Percentiles rank a stretch among this genome's conserved stretches.
phyloP scores from a whole-genome alignment of 352 stramenopile genomes.

The Plasmopara viticola region DNA sequence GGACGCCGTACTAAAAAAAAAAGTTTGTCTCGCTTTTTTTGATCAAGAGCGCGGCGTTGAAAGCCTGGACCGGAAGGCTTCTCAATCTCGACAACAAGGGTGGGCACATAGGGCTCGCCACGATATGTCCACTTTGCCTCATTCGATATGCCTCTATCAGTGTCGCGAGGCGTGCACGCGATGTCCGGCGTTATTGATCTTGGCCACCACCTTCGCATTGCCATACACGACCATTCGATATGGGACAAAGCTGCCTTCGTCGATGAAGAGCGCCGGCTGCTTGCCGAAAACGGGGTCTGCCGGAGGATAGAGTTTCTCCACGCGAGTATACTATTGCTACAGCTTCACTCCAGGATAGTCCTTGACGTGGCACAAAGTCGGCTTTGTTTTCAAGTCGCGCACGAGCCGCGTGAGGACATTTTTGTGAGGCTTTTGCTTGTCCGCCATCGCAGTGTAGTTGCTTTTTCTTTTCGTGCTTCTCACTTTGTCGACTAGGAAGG shows the following conservation, averaged over 20 bases:
- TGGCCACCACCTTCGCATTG: constrained; percentile 1
- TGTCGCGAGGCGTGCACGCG: not conserved
- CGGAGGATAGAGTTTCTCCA: constrained; percentile 13
- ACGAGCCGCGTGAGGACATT: constrained; percentile 6
- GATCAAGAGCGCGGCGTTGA: constrained; percentile 5
- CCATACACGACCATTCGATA: constrained; percentile 13
- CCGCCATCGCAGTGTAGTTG: not conserved
- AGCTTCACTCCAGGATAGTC: constrained; percentile 8
- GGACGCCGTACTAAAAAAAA: constrained; percentile 9
- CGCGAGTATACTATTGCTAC: constrained; percentile 17
- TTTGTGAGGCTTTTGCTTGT: not conserved
- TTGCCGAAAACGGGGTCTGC: constrained; percentile 16
- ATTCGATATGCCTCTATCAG: not conserved
- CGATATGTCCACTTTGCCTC: constrained; percentile 12
- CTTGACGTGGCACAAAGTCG: constrained; percentile 16
- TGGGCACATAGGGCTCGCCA: constrained; percentile 18
- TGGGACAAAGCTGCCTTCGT: constrained; percentile 14
- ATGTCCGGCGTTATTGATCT: constrained; percentile 8
- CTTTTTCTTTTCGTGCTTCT: no score
- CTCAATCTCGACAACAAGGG: constrained; percentile 4
- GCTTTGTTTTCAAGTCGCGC: constrained; percentile 21
- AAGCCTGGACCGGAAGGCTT: constrained; percentile 5
- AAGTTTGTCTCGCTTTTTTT: constrained; percentile 10
- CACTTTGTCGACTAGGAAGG: no score
- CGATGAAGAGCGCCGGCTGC: constrained; percentile 22